Evolutionary conservation across 2,329 filamentous ascomycete species (phyloP), one percentile per base, ranked within the genome.

Genomic region (Botryotinia narcissicola): DNA sequence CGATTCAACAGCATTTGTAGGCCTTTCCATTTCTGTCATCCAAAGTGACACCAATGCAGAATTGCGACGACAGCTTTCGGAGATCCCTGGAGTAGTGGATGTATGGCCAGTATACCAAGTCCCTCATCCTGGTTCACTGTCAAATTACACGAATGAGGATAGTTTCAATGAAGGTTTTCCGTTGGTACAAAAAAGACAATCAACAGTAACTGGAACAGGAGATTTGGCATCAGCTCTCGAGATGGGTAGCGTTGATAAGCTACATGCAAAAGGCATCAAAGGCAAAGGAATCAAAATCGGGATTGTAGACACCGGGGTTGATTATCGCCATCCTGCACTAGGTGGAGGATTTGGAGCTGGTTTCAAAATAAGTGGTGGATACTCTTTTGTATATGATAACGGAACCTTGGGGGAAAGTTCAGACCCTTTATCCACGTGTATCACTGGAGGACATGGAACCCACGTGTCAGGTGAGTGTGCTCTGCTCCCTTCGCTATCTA

Each of bases 311-410:
- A 82, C 80, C 32, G 83, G 83, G 18, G 80, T 90, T 66, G 90
- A 92, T 78, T 91, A 91, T 78, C 85, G 82, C 0, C 89, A 92
- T 77, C 87, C 89, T 2, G 87, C 88, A 42, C 85, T 92, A 0
- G 90, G 90, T 51, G 89, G 88, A 64, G 89, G 89, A 78, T 91
- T 91, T 78, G 90, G 90, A 2, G 78, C 83, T 1, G 87, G 85
- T 20, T 91, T 86, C 76, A 82, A 90, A 59, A 87, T 92, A 29
- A 83, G 84, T 5, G 87, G 85, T 73, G 90, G 90, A 29, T 83
- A 83, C 51, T 88, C 90, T 75, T 83, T 90, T 60, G 86, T 90
- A 29, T 86, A 90, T 62, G 87, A 91, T 72, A 68, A 77, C 35
- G 72, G 73, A 4, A 37, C 29, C 6, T 46, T 72, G 14, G 60